phyloP scores from a whole-genome alignment of 192 early-diverging fungal genomes.

The Spinellus fusiger region DNA sequence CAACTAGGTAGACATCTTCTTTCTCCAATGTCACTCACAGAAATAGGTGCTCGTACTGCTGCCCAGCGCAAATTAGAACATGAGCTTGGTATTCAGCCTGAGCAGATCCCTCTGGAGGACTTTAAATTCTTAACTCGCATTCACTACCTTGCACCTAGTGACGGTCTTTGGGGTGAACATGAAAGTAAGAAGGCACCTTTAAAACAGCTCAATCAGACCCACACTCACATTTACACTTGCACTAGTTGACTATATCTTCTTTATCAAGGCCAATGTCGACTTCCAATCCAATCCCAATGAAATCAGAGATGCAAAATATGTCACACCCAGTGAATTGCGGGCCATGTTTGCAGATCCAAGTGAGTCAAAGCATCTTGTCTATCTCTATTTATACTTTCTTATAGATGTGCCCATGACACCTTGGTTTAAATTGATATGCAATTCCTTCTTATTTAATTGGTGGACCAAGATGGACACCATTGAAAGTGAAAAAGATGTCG shows the following conservation, averaged over 20 bases:
- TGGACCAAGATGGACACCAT: conserved; percentile 83
- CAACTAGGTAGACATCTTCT: conserved; percentile 49
- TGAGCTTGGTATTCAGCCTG: conserved; percentile 83
- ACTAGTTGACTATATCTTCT: conserved; percentile 90
- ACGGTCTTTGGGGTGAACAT: conserved; percentile 98
- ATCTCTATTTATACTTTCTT: background rate
- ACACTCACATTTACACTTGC: background rate
- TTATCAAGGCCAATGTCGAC: conserved; percentile 72
- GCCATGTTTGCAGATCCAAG: conserved; percentile 61
- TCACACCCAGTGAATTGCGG: conserved; percentile 77
- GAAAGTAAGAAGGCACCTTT: conserved; percentile 47
- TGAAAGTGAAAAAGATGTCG: conserved; percentile 48
- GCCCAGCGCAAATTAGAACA: conserved; percentile 93
- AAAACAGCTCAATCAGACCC: too few relatives aligned
- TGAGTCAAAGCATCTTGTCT: conserved; percentile 26
- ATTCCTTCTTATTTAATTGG: conserved; percentile 93
- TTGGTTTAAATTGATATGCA: conserved; percentile 93
- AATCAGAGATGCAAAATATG: conserved; percentile 76
- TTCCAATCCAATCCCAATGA: conserved; percentile 84
- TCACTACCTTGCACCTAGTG: conserved; percentile 93
- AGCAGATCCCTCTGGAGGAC: conserved; percentile 75
- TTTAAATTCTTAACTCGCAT: conserved; percentile 91
- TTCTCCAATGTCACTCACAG: background rate
- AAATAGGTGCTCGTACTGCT: conserved; percentile 72
- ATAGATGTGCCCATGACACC: conserved; percentile 77